Evolutionary conservation across 208 protist genomes (phyloP).

Genomic region (Wallacemonas collosoma): DNA sequence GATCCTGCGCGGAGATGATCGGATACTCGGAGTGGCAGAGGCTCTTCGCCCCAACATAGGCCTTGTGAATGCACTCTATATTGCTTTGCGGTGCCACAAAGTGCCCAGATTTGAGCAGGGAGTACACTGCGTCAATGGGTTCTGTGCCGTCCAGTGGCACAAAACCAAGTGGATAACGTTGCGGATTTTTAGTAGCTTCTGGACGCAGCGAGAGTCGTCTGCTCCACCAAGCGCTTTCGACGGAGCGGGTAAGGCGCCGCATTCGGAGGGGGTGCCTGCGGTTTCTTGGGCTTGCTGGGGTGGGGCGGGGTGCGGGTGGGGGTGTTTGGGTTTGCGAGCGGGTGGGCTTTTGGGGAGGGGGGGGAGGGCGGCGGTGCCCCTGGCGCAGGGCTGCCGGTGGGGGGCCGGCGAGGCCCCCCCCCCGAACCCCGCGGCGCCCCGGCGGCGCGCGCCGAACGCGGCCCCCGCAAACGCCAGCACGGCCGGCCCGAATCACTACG

Average conservation of each 20-base stretch:
- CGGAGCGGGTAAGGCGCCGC: slow-evolving; percentile 26
- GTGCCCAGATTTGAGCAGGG: slow-evolving; percentile 69
- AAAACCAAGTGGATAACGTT: slow-evolving; percentile 73
- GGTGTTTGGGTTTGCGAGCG: background rate
- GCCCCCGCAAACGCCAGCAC: background rate
- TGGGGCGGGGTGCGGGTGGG: slow-evolving; percentile 7
- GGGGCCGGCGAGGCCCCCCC: background rate
- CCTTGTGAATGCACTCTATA: slow-evolving; percentile 80
- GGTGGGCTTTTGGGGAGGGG: background rate
- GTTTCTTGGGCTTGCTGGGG: background rate
- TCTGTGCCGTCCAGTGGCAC: slow-evolving; percentile 81
- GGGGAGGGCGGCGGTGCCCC: background rate
- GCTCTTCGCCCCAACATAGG: slow-evolving; percentile 45
- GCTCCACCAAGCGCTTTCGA: slow-evolving; percentile 24
- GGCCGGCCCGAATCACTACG: background rate
- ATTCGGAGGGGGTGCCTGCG: slow-evolving; percentile 15
- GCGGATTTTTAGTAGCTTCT: slow-evolving; percentile 33
- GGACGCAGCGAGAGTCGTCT: slow-evolving; percentile 31
- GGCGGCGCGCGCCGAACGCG: background rate
- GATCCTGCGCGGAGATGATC: slow-evolving; percentile 47
- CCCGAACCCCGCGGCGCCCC: background rate
- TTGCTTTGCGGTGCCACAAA: slow-evolving; percentile 77
- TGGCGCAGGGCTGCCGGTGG: background rate
- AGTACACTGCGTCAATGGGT: slow-evolving; percentile 75
- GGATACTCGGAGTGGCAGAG: slow-evolving; percentile 75